Evolutionary conservation across 208 protist species (phyloP).

Genomic region (Trypanosoma vivax): DNA sequence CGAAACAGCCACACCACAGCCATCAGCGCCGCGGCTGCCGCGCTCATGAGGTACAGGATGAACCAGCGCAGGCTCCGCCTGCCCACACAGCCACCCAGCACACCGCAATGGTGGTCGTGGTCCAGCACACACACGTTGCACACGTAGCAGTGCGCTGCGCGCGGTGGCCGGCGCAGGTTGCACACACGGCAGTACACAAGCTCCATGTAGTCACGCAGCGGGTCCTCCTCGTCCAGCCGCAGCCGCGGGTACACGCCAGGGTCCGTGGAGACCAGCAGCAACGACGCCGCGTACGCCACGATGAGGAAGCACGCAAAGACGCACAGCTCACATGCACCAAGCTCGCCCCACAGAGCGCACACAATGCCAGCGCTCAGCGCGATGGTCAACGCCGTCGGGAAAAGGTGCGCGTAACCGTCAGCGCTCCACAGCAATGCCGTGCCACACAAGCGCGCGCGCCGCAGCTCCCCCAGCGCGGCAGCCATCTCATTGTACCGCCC

Average conservation of each 20-base stretch:
- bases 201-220: slow-evolving; percentile 28
- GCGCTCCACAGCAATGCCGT: slow-evolving; percentile 29
- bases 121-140: slow-evolving; percentile 78
- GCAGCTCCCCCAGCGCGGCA: slow-evolving; percentile 32
- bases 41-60: slow-evolving; percentile 41
- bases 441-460: slow-evolving; percentile 6
- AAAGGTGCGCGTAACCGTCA: slow-evolving; percentile 17
- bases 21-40: slow-evolving; percentile 19
- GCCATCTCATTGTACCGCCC: slow-evolving; percentile 29
- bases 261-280: slow-evolving; percentile 44
- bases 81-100: slow-evolving; percentile 76
- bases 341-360: slow-evolving; percentile 34
- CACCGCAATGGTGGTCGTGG: slow-evolving; percentile 78
- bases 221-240: slow-evolving; percentile 45
- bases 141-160: slow-evolving; percentile 65
- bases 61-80: slow-evolving; percentile 75
- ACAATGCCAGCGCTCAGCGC: slow-evolving; percentile 47
- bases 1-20: slow-evolving; percentile 33
- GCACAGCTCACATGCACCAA: slow-evolving; percentile 32
- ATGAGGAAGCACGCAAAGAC: slow-evolving; percentile 29
- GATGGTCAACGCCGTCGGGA: slow-evolving; percentile 38
- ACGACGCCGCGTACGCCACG: slow-evolving; percentile 35
- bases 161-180: slow-evolving; percentile 39
- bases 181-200: slow-evolving; percentile 54
- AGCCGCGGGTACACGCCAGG: slow-evolving; percentile 61